These are phyloP conservation scores for Avena sativa DNA, from an alignment of 176 grass and related monocot genomes.

Conservation along the genomic window DNA sequence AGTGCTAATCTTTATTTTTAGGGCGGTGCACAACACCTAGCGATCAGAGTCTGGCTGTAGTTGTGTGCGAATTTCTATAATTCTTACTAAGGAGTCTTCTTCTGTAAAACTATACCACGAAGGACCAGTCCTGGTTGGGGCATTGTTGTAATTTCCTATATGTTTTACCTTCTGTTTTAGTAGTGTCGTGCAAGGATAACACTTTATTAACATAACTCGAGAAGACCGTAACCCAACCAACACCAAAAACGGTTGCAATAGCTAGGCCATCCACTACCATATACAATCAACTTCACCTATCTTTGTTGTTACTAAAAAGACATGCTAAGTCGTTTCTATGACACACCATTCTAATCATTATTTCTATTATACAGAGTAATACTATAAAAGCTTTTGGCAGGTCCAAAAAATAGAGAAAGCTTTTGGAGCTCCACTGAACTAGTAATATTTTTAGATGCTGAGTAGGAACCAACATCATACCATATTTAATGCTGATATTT, in stretches of 20 bases:
- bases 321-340: not conserved
- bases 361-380: not conserved
- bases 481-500: not conserved
- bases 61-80: too few relatives aligned
- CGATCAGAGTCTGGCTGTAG: too few relatives aligned
- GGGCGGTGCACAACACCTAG: too few relatives aligned
- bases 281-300: not conserved
- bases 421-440: slow-evolving; percentile 46
- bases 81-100: too few relatives aligned
- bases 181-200: too few relatives aligned
- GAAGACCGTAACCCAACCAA: not conserved
- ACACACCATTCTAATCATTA: not conserved
- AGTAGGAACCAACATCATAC: slow-evolving; percentile 44
- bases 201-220: not conserved
- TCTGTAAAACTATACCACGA: too few relatives aligned
- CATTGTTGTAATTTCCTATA: too few relatives aligned
- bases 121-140: too few relatives aligned
- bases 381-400: not conserved
- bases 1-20: too few relatives aligned
- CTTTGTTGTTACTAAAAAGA: not conserved
- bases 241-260: not conserved
- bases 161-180: too few relatives aligned
- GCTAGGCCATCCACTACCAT: not conserved
- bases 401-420: not conserved
- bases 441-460: slow-evolving; percentile 44